Percentiles rank a stretch among this genome's conserved stretches.
These are phyloP conservation scores for Medicago arabica DNA, from an alignment of 306 rosid species.

Conservation along the genomic window DNA sequence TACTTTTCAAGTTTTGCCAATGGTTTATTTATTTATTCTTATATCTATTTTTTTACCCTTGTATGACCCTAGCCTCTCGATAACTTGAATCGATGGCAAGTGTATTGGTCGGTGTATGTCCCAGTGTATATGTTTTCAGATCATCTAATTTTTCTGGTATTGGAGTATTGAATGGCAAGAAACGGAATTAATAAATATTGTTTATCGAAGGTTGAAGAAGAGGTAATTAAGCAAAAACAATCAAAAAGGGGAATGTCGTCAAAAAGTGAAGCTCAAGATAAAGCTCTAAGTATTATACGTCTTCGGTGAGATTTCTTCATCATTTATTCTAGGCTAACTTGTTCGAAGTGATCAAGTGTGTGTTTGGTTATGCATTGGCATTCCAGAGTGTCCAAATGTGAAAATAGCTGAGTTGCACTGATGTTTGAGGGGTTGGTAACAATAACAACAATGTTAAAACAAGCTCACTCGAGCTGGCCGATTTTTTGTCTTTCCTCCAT, in stretches of 20 bases:
- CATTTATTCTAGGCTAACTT: conserved; percentile 33
- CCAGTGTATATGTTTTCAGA: conserved; percentile 4
- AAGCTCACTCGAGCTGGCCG: not conserved
- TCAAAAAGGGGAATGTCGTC: conserved; percentile 81
- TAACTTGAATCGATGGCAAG: conserved; percentile 2
- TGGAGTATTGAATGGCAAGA: conserved; percentile 42
- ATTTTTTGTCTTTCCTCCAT: not conserved
- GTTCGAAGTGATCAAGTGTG: conserved; percentile 32
- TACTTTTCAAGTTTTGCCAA: conserved; percentile 12
- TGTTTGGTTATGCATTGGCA: conserved; percentile 1
- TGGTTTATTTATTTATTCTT: not conserved
- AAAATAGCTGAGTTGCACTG: not conserved
- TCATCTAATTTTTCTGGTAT: conserved; percentile 31
- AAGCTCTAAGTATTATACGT: conserved; percentile 70
- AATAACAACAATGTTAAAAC: not conserved
- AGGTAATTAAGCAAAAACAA: conserved; percentile 73
- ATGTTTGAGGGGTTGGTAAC: not conserved
- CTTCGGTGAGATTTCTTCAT: conserved; percentile 58
- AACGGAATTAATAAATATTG: conserved; percentile 39
- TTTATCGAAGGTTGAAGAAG: conserved; percentile 83
- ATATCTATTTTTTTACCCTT: not conserved
- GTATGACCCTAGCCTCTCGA: conserved; percentile 16
- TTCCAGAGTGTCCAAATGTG: not conserved
- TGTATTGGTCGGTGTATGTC: not conserved
- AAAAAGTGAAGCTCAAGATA: conserved; percentile 93